A percentile compares a stretch with the other conserved stretches of the same genome.
Conservation (phyloP, 2,329 filamentous ascomycete species). For the Talaromyces sp. region DNA sequence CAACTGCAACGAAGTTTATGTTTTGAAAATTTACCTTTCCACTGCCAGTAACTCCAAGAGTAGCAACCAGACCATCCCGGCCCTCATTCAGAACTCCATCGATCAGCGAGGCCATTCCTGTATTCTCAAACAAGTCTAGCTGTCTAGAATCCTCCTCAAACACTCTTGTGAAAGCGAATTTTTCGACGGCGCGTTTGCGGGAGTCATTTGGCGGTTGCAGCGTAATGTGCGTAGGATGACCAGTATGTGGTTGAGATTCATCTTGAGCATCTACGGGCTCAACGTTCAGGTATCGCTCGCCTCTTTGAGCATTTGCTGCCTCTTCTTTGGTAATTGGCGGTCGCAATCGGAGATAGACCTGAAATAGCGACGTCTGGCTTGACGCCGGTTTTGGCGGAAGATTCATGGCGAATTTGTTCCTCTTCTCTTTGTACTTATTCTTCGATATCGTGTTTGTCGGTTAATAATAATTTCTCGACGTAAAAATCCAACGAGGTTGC, state of each 20-base stretch:
- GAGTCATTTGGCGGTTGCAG: constrained; percentile 75
- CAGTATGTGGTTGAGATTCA: constrained; percentile 18
- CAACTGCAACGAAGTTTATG: background rate
- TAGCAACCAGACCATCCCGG: constrained; percentile 83
- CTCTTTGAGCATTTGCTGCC: constrained; percentile 22
- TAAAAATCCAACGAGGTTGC: background rate
- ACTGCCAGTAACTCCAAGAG: constrained; percentile 87
- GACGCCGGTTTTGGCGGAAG: constrained; percentile 38
- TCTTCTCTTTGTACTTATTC: background rate
- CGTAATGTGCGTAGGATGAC: constrained; percentile 61
- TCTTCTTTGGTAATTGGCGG: constrained; percentile 49
- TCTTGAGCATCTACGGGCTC: constrained; percentile 47
- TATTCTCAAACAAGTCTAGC: constrained; percentile 77
- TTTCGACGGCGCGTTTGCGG: constrained; percentile 80
- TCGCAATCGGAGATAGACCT: constrained; percentile 82
- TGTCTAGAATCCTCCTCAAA: constrained; percentile 84
- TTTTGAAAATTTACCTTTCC: constrained; percentile 64
- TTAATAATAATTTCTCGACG: background rate
- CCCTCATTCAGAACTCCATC: constrained; percentile 79
- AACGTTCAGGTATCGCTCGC: constrained; percentile 70
- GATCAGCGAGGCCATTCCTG: constrained; percentile 67
- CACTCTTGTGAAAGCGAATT: constrained; percentile 88
- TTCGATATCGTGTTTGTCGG: background rate
- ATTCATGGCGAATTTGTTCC: constrained; percentile 25
- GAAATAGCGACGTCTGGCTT: constrained; percentile 61